phyloP scores from a whole-genome alignment of 805 yeast genomes.

The Cyberlindnera galapagoensis region DNA sequence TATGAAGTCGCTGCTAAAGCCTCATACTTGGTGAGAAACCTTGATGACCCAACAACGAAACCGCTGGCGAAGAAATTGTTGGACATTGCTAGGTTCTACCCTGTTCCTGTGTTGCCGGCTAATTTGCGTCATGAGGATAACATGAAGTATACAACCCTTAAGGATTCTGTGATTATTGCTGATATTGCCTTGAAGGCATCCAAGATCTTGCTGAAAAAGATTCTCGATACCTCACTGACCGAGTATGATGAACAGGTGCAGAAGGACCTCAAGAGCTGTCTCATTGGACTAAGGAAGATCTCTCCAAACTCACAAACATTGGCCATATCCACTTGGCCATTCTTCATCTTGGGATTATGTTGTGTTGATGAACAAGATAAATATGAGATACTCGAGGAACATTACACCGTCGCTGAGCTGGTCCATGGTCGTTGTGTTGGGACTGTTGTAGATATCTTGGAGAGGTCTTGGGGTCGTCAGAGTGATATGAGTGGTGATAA shows the following conservation, averaged over 20 bases:
- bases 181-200: conserved; percentile 18
- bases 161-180: conserved; percentile 14
- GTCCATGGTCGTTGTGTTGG: conserved; percentile 13
- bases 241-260: conserved; percentile 9
- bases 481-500: neutral
- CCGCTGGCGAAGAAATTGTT: conserved; percentile 11
- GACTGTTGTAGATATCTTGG: conserved; percentile 11
- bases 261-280: conserved; percentile 7
- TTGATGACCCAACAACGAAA: conserved; percentile 6
- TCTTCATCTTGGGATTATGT: conserved; percentile 15
- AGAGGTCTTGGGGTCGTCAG: conserved; percentile 19
- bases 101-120: conserved; percentile 17
- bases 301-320: conserved; percentile 6
- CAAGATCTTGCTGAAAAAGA: conserved; percentile 15
- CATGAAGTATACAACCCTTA: conserved; percentile 9
- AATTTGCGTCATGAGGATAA: conserved; percentile 8
- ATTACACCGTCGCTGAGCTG: conserved; percentile 9
- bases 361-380: conserved; percentile 8
- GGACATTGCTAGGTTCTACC: conserved; percentile 14
- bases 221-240: conserved; percentile 5
- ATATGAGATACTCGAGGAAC: conserved; percentile 6
- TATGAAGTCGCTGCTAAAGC: conserved; percentile 32
- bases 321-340: conserved; percentile 13
- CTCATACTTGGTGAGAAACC: conserved; percentile 23
- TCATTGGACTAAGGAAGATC: conserved; percentile 6